Evolutionary conservation across 2,329 filamentous ascomycete genomes (phyloP).

Genomic region (Cadophora sp.): DNA sequence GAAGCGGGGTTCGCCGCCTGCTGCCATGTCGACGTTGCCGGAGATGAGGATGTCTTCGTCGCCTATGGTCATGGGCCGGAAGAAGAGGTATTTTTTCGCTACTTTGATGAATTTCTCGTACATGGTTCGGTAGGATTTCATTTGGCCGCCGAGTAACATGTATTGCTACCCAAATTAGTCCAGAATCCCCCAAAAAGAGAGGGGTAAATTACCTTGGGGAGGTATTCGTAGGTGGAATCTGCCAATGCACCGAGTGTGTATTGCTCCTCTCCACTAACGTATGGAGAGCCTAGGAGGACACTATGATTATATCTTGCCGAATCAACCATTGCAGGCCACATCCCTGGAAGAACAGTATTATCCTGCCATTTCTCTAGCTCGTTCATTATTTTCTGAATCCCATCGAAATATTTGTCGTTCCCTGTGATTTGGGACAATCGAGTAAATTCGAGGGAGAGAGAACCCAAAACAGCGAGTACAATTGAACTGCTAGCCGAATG

Average conservation of each 20-base stretch:
- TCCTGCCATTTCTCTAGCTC: constrained; percentile 63
- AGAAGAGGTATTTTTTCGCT: constrained; percentile 55
- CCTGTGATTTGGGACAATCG: constrained; percentile 68
- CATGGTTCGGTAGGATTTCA: constrained; percentile 44
- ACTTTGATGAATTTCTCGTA: constrained; percentile 55
- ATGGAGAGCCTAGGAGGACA: constrained; percentile 48
- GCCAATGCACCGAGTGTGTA: constrained; percentile 63
- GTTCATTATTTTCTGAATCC: constrained; percentile 63
- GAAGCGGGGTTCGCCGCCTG: constrained; percentile 53
- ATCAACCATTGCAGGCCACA: constrained; percentile 66
- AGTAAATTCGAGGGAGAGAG: constrained; percentile 67
- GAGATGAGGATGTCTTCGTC: constrained; percentile 54
- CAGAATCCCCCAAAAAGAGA: constrained; percentile 46
- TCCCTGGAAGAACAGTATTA: constrained; percentile 62
- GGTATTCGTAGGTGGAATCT: constrained; percentile 70
- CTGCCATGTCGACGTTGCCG: constrained; percentile 51
- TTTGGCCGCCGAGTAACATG: constrained; percentile 41
- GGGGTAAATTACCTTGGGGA: constrained; percentile 67
- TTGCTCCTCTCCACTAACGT: constrained; percentile 61
- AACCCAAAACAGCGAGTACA: constrained; percentile 65
- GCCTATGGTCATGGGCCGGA: constrained; percentile 51
- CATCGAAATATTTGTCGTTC: constrained; percentile 68
- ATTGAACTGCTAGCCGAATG: constrained; percentile 61
- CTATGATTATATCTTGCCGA: constrained; percentile 48
- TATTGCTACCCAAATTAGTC: constrained; percentile 44